Base-by-base conservation (phyloP, 352 stramenopile species). In the Globisporangium cystogenes region DNA sequence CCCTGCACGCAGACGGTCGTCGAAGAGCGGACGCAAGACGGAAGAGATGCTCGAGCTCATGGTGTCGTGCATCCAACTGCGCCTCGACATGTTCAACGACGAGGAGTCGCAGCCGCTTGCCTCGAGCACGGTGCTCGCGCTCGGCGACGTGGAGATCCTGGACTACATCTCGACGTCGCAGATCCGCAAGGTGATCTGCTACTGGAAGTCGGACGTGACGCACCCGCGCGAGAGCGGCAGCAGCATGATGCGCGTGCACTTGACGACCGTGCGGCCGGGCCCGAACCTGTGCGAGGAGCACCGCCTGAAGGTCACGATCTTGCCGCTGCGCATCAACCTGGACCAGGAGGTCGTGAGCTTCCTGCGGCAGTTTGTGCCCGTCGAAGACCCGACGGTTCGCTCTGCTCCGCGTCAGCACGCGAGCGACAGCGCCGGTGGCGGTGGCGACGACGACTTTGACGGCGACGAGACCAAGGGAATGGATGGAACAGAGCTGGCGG, bases 111-210 rank as follows among this genome's bases (percentile, higher is more conserved):
- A 95, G 59, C 74, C 77, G 7, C 50, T 95, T 24, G 80, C 82
- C 4, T 90, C 78, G 12, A 90, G 89, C 53, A 76, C 69, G 0
- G 82, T 93, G 24, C 40, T 93, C 6, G 82, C 83, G 7, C 51
- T 95, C 21, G 79, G 83, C 8, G 83, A 95, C 55, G 53, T 95
- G 26, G 85, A 93, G 52, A 76, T 95, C 37, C 56, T 95, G 40
- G 85, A 95, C 53, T 95, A 93, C 60, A 95, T 95, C 57, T 93
- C 82, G 4, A 95, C 85, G 0, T 95, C 85, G 0, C 82, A 93
- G 62, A 95, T 95, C 55, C 81, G 85, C 42, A 95, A 93, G 62
- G 87, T 95, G 35, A 78, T 95, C 26, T 95, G 82, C 65, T 93
- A 95, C 61, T 95, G 85, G 85, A 95, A 95, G 59, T 92, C 79